Percentiles rank a stretch among this genome's conserved stretches.
Evolutionary conservation across 2,329 filamentous ascomycete genomes (phyloP).

Genomic region (Ustulina deusta): DNA sequence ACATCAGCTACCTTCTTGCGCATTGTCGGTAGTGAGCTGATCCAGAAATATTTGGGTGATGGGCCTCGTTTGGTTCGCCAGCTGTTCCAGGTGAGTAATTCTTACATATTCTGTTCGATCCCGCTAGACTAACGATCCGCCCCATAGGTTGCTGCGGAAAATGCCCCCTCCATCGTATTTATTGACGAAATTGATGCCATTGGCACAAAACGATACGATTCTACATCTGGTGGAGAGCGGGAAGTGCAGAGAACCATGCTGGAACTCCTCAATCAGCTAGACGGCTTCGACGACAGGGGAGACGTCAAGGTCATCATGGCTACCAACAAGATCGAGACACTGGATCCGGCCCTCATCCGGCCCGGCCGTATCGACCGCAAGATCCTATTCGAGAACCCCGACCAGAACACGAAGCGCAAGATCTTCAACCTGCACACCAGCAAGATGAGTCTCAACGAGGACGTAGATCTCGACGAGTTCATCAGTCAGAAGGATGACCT

Average conservation of each 20-base stretch:
- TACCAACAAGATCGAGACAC: slow-evolving; percentile 98
- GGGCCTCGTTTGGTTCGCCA: slow-evolving; percentile 94
- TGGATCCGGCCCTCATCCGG: slow-evolving; percentile 95
- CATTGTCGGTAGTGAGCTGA: slow-evolving; percentile 96
- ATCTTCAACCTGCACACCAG: slow-evolving; percentile 98
- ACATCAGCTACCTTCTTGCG: slow-evolving; percentile 98
- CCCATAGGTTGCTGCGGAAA: slow-evolving; percentile 86
- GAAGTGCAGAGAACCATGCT: slow-evolving; percentile 99
- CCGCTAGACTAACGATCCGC: slow-evolving; percentile 42
- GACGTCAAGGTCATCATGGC: slow-evolving; percentile 99
- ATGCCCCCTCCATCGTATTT: slow-evolving; percentile 96
- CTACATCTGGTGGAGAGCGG: slow-evolving; percentile 94
- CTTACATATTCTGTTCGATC: neutral
- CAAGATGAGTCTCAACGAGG: slow-evolving; percentile 96
- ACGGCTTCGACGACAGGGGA: slow-evolving; percentile 97
- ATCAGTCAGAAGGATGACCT: slow-evolving; percentile 98
- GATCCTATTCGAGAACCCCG: slow-evolving; percentile 78
- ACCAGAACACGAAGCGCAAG: slow-evolving; percentile 94
- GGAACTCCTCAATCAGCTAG: slow-evolving; percentile 96
- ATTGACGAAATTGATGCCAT: slow-evolving; percentile 99
- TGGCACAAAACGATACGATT: slow-evolving; percentile 98
- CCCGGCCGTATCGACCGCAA: slow-evolving; percentile 98
- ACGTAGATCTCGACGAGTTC: slow-evolving; percentile 99
- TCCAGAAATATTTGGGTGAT: slow-evolving; percentile 98
- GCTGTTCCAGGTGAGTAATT: slow-evolving; percentile 78